Evolutionary conservation across 2,329 filamentous ascomycete genomes (phyloP).

Genomic region (Eurotiales sp.): DNA sequence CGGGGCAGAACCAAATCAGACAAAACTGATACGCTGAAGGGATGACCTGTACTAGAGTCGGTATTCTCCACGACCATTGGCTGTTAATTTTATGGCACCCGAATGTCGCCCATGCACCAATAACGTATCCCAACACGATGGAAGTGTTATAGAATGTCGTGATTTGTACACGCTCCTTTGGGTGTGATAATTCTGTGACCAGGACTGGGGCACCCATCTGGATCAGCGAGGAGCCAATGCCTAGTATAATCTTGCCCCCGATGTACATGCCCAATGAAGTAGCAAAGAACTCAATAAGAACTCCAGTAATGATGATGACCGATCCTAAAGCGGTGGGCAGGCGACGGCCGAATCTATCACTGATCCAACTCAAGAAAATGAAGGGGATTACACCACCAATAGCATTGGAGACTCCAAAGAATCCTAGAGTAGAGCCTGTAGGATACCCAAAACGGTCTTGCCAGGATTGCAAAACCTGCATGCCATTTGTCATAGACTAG

Average conservation of each 20-base stretch:
- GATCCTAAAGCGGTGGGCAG: slow-evolving; percentile 29
- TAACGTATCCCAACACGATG: slow-evolving; percentile 39
- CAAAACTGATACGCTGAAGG: slow-evolving; percentile 41
- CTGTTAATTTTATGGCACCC: slow-evolving; percentile 25
- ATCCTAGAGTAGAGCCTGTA: slow-evolving; percentile 21
- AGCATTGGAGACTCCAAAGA: slow-evolving; percentile 22
- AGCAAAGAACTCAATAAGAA: slow-evolving; percentile 25
- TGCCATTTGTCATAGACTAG: slow-evolving; percentile 46
- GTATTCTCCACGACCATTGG: slow-evolving; percentile 52
- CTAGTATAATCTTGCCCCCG: slow-evolving; percentile 23
- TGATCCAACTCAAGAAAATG: slow-evolving; percentile 21
- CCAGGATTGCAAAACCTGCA: slow-evolving; percentile 44
- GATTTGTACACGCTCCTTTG: slow-evolving; percentile 38
- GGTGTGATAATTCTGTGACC: slow-evolving; percentile 41
- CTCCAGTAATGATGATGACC: slow-evolving; percentile 28
- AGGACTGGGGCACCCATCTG: slow-evolving; percentile 44
- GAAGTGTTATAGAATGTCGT: slow-evolving; percentile 42
- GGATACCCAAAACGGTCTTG: slow-evolving; percentile 31
- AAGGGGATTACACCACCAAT: slow-evolving; percentile 23
- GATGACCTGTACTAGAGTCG: slow-evolving; percentile 50
- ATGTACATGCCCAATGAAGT: slow-evolving; percentile 25
- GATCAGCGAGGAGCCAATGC: slow-evolving; percentile 23
- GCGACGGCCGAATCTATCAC: slow-evolving; percentile 22
- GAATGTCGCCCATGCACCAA: slow-evolving; percentile 38
- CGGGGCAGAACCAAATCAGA: slow-evolving; percentile 52